Evolutionary conservation across 129 eudicot species (phyloP).

Genomic region (Chrysanthemum seticuspe): DNA sequence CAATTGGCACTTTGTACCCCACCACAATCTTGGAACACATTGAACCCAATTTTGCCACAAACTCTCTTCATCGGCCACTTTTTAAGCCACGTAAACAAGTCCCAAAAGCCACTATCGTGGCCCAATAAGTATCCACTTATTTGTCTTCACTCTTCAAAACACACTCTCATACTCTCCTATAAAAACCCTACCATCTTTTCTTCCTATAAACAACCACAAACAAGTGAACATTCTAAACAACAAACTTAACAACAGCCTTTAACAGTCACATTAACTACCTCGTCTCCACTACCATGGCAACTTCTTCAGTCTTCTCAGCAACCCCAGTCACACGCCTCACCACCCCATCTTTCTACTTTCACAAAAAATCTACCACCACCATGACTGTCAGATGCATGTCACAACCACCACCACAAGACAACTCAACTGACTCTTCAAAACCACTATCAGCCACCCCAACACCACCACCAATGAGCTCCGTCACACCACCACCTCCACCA

Average conservation of each 20-base stretch:
- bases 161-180: constrained; percentile 9
- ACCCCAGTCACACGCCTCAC: background rate
- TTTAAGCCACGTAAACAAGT: constrained; percentile 23
- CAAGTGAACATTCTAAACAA: no score
- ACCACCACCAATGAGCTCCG: no score
- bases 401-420: no score
- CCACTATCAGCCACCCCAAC: no score
- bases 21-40: constrained; percentile 1
- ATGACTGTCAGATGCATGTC: no score
- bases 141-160: constrained; percentile 4
- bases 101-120: constrained; percentile 49
- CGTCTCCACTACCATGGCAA: constrained; percentile 20
- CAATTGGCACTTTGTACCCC: no score
- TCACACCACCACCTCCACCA: no score
- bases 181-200: background rate
- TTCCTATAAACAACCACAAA: background rate
- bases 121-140: constrained; percentile 47
- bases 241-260: background rate
- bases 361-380: background rate
- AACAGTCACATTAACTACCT: no score
- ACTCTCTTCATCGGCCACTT: background rate
- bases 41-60: constrained; percentile 15
- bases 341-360: background rate
- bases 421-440: no score
- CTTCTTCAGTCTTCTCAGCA: constrained; percentile 32